Evolutionary conservation across 2,329 filamentous ascomycete genomes (phyloP), one percentile per base, ranked within the genome.

Genomic region (Ascochyta pisi): DNA sequence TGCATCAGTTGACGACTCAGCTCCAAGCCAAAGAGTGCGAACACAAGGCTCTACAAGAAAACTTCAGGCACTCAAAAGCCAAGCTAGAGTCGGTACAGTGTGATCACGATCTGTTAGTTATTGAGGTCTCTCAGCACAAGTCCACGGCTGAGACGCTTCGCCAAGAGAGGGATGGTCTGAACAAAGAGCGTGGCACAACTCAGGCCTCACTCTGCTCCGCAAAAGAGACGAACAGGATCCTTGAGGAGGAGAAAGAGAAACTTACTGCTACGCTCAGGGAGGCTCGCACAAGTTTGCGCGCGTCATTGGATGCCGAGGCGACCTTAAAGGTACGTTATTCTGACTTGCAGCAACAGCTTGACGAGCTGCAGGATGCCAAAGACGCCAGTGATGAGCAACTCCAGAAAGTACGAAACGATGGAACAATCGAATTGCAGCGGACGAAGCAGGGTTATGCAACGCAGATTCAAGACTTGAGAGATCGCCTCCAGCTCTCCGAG

Each of bases 241-340:
- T 67, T 3, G 47, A 63, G 15, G 44, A 56, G 8, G 55, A 67
- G 19, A 70, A 62, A 2, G 33, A 54, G 22, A 27, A 58, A 1
- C 24, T 70, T 1, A 33, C 47, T 15, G 34, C 46, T 8, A 44
- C 23, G 7, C 35, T 70, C 22, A 51, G 64, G n/a, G 39, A 50
- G 9, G 26, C n/a, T 24, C 58, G 50, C 12, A 35, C 16, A n/a
- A 56, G 49, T 5, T 60, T 66, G 19, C 12, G 27, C 4, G 50
- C 50, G 29, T 31, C 62, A 15, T 54, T 52, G 9, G 46, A 59
- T 42, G 44, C 43, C 9, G 52, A 66, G 34, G 29, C 46, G 4
- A 38, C 26, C 8, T 41, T 60, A 15, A 10, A 19, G 0, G 24
- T 22, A 16, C 60, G 70, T 19, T 48, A 57, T 29, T 54, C 61